Percentiles rank a stretch among this genome's conserved stretches.
These are phyloP conservation scores for Ustilago hordei DNA, from an alignment of 1,284 basidiomycete genomes.

Conservation along the genomic window DNA sequence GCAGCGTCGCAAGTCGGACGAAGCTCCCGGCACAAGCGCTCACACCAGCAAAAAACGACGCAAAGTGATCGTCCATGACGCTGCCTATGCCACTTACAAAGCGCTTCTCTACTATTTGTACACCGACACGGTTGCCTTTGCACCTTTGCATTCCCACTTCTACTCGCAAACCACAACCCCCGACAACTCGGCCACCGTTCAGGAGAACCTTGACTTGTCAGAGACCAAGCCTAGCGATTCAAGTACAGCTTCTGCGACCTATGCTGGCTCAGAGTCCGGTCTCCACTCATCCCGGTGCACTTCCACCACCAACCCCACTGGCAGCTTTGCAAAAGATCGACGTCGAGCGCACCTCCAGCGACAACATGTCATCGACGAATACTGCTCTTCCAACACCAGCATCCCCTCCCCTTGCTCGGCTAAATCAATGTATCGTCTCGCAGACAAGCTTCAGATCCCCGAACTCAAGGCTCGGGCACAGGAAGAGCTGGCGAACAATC, in stretches of 20 bases:
- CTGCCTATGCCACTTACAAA: constrained; percentile 84
- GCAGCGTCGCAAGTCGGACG: constrained; percentile 24
- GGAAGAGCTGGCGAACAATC: constrained; percentile 80
- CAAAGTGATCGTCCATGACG: constrained; percentile 76
- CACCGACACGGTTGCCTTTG: constrained; percentile 84
- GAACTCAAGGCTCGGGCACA: constrained; percentile 80
- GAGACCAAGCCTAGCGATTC: constrained; percentile 2
- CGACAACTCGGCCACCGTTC: constrained; percentile 12
- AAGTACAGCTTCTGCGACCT: background rate
- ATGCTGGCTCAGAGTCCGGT: constrained; percentile 17
- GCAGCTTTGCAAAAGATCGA: constrained; percentile 34
- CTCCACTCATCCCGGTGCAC: background rate
- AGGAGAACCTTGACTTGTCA: constrained; percentile 1
- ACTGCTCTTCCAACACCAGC: constrained; percentile 70
- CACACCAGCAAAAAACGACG: constrained; percentile 37
- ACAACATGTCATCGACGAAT: constrained; percentile 50
- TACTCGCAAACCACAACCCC: constrained; percentile 46
- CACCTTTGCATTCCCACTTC: constrained; percentile 79
- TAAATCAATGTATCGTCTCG: constrained; percentile 85
- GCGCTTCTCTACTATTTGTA: constrained; percentile 87
- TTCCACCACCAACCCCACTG: background rate
- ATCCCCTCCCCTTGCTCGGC: constrained; percentile 84
- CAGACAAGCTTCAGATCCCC: constrained; percentile 76
- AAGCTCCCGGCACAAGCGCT: background rate
- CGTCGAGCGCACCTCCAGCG: constrained; percentile 37